These are phyloP conservation scores for Centaurea solstitialis DNA, from an alignment of 129 eudicot species.

Conservation along the genomic window DNA sequence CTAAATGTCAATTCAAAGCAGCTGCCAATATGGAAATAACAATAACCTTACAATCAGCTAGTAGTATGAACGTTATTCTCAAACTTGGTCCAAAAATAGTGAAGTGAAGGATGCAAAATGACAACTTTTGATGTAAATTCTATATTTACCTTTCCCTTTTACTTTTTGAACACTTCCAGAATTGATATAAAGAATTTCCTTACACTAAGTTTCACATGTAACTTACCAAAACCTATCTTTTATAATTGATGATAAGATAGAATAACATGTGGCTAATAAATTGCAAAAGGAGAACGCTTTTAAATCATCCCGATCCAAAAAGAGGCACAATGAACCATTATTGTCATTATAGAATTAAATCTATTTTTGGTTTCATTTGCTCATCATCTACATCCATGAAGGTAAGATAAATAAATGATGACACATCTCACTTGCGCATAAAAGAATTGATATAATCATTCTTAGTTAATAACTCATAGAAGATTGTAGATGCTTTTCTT, in stretches of 20 bases:
- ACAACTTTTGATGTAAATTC: neutral
- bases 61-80: neutral
- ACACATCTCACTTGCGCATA: neutral
- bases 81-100: neutral
- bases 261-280: neutral
- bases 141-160: neutral
- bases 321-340: neutral
- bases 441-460: neutral
- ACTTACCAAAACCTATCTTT: neutral
- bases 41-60: neutral
- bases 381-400: neutral
- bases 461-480: neutral
- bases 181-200: neutral
- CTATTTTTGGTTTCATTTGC: neutral
- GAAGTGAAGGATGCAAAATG: slow-evolving; percentile 1
- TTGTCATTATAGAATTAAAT: neutral
- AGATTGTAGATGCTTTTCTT: neutral
- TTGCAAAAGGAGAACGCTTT: neutral
- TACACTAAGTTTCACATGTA: neutral
- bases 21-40: neutral
- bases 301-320: neutral
- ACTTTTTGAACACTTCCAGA: neutral
- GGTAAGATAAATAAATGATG: neutral
- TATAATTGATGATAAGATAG: neutral
- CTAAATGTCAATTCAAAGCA: neutral